Conservation (phyloP, 345 rosid species). For the Camelina laxa region DNA sequence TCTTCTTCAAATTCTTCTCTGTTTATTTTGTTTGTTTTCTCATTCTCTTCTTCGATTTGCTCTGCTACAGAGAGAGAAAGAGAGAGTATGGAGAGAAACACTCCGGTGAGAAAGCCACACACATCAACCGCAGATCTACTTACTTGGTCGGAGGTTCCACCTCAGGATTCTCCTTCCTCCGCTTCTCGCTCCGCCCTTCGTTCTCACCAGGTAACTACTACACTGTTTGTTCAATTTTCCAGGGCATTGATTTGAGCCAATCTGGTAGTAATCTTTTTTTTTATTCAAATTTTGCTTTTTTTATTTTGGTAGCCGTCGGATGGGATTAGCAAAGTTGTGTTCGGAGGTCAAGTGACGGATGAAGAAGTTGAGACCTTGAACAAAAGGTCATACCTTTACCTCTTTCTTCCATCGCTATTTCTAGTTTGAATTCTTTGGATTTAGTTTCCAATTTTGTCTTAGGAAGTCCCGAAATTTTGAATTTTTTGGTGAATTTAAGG, state of each 20-base stretch:
- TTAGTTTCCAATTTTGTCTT: conserved; percentile 21
- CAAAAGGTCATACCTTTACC: conserved; percentile 64
- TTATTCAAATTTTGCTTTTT: conserved; percentile 8
- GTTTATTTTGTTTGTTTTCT: not conserved
- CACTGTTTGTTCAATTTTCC: not conserved
- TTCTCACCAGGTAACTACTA: conserved; percentile 69
- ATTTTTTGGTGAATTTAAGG: not conserved
- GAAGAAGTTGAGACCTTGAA: conserved; percentile 88
- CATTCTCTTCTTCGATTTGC: conserved; percentile 10
- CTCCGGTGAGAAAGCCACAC: conserved; percentile 81
- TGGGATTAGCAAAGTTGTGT: conserved; percentile 93
- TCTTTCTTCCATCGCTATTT: not conserved
- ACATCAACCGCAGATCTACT: conserved; percentile 91
- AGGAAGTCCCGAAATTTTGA: not conserved
- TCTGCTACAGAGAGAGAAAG: not conserved
- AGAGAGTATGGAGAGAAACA: conserved; percentile 65
- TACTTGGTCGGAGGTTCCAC: conserved; percentile 75
- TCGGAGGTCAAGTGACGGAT: conserved; percentile 97
- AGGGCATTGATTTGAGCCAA: not conserved
- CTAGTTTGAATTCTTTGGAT: not conserved
- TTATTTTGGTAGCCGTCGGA: conserved; percentile 70
- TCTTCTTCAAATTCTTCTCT: conserved; percentile 12
- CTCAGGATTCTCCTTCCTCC: conserved; percentile 56
- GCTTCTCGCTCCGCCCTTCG: conserved; percentile 68
- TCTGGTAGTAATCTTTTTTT: not conserved